These are phyloP conservation scores for Trichosporon sp. DNA, from an alignment of 1,284 basidiomycete genomes.

Conservation along the genomic window DNA sequence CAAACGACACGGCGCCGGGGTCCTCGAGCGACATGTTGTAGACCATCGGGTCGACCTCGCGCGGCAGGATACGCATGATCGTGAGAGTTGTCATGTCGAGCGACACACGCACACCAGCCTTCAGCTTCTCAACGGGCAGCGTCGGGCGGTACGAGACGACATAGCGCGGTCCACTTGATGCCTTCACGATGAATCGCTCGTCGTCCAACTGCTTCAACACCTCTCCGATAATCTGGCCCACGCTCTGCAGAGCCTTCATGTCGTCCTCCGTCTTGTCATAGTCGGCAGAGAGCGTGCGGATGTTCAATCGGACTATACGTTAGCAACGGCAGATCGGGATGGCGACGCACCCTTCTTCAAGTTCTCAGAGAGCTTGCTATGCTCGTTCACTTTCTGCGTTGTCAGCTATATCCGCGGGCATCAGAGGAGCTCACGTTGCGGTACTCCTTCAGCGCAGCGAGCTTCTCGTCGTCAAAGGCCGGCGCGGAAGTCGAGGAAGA, in stretches of 20 bases:
- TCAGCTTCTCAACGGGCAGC: slow-evolving; percentile 86
- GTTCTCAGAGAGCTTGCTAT: slow-evolving; percentile 72
- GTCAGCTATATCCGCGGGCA: slow-evolving; percentile 12
- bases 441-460: slow-evolving; percentile 48
- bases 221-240: slow-evolving; percentile 98
- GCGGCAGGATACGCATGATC: slow-evolving; percentile 95
- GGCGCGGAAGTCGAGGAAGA: slow-evolving; percentile 25
- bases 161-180: slow-evolving; percentile 95
- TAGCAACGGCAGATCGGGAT: background rate
- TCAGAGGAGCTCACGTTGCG: slow-evolving; percentile 35
- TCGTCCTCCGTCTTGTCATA: slow-evolving; percentile 98
- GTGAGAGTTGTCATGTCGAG: slow-evolving; percentile 99
- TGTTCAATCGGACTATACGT: slow-evolving; percentile 42
- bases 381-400: slow-evolving; percentile 78
- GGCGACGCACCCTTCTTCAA: slow-evolving; percentile 71
- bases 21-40: slow-evolving; percentile 99
- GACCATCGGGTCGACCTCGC: slow-evolving; percentile 96
- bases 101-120: slow-evolving; percentile 89
- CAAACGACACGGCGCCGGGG: slow-evolving; percentile 89
- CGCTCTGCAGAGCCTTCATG: slow-evolving; percentile 97
- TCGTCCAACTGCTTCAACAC: slow-evolving; percentile 98
- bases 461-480: slow-evolving; percentile 41
- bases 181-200: slow-evolving; percentile 98
- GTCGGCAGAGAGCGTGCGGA: slow-evolving; percentile 81
- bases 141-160: slow-evolving; percentile 97